Percentiles rank a stretch among this genome's conserved stretches.
These are phyloP conservation scores for Saccharomyces paradoxus DNA, from an alignment of 805 yeast genomes.

Conservation along the genomic window DNA sequence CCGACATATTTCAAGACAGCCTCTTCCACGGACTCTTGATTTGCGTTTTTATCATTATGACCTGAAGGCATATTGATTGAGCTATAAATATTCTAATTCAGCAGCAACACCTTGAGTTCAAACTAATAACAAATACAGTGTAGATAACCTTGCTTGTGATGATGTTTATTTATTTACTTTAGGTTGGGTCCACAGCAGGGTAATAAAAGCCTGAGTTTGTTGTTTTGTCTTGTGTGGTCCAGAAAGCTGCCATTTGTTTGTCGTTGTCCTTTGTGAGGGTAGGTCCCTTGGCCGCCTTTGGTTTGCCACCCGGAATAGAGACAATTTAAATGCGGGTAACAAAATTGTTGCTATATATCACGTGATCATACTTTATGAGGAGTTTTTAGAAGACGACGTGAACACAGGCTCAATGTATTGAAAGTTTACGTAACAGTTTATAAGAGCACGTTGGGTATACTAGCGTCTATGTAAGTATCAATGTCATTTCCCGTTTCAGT, in stretches of 20 bases:
- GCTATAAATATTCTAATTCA: not conserved
- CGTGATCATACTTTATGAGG: not conserved
- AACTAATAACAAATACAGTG: not conserved
- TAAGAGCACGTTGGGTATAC: not conserved
- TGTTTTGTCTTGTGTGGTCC: not conserved
- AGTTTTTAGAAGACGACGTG: not conserved
- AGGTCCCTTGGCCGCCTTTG: not conserved
- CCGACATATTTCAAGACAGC: slow-evolving; percentile 66
- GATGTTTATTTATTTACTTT: not conserved
- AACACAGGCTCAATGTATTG: not conserved
- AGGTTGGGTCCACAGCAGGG: not conserved
- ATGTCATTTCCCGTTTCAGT: not conserved
- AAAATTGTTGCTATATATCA: not conserved
- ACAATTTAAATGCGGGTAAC: not conserved
- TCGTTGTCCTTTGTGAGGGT: not conserved
- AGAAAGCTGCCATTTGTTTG: not conserved
- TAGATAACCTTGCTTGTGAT: not conserved
- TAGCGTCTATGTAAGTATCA: not conserved
- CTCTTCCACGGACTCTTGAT: slow-evolving; percentile 48
- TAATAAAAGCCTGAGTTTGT: not conserved
- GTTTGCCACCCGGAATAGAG: not conserved
- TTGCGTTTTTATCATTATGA: not conserved
- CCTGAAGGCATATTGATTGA: not conserved
- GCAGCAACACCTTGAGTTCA: slow-evolving; percentile 3
- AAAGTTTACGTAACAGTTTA: not conserved